phyloP scores from a whole-genome alignment of 1,139 yeast species.

The Yamadazyma friedrichii region DNA sequence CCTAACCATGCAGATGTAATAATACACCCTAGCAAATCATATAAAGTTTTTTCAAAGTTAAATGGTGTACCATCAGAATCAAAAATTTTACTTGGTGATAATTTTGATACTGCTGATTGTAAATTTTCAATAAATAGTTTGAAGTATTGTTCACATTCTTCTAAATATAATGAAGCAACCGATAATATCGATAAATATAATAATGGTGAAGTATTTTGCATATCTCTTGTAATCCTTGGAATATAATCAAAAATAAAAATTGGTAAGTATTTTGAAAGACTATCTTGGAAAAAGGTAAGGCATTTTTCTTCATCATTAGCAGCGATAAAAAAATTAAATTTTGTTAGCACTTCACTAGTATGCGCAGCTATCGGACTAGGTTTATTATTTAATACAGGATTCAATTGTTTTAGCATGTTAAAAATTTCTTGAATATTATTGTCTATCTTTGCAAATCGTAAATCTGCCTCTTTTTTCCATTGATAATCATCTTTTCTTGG shows the following conservation, averaged over 20 bases:
- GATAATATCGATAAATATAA: slow-evolving; percentile 6
- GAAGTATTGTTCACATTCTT: slow-evolving; percentile 5
- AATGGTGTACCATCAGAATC: slow-evolving; percentile 7
- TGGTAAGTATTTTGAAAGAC: slow-evolving; percentile 9
- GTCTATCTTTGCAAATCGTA: background rate
- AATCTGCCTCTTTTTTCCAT: slow-evolving; percentile 5
- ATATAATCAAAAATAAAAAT: slow-evolving; percentile 11
- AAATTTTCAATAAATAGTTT: slow-evolving; percentile 2
- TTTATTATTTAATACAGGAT: background rate
- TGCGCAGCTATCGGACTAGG: background rate
- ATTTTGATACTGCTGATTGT: slow-evolving; percentile 2
- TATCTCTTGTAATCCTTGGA: slow-evolving; percentile 5
- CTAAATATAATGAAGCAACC: slow-evolving; percentile 7
- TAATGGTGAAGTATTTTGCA: slow-evolving; percentile 4
- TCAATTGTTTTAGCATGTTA: background rate
- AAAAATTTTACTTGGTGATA: slow-evolving; percentile 8
- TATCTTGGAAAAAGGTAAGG: slow-evolving; percentile 6
- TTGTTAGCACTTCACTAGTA: background rate
- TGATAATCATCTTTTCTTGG: slow-evolving; percentile 1
- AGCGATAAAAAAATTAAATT: slow-evolving; percentile 1
- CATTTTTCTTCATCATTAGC: slow-evolving; percentile 2
- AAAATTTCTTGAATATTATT: slow-evolving; percentile 1
- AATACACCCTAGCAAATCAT: slow-evolving; percentile 10
- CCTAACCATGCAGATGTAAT: slow-evolving; percentile 11
- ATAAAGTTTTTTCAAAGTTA: slow-evolving; percentile 4